Base-by-base conservation (phyloP, 805 yeast genomes). In the Teunomyces lycoperdinae region DNA sequence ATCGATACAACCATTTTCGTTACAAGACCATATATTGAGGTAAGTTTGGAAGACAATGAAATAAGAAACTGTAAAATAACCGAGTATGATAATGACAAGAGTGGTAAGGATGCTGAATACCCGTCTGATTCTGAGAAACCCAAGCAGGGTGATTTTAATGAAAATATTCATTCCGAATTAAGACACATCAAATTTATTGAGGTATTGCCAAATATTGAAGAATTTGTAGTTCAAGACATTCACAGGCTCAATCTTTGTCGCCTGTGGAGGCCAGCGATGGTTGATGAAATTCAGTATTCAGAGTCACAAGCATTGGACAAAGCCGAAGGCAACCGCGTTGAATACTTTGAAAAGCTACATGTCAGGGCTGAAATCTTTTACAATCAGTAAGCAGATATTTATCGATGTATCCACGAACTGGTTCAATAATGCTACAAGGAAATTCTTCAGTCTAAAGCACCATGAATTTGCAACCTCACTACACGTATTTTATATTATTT, bases 261-360 rank as follows among this genome's bases (percentile, higher is more conserved):
- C 66, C 3, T 66, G 71, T 46, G 69, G 67, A 65, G 62, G 35
- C 68, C 70, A 6, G 43, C 51, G 9, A 60, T 66, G 68, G 66
- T 63, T 13, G 70, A 64, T 38, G 68, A 64, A 33, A 34, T 66
- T 35, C 54, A 68, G 11, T 54, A 54, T 34, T 61, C 74, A 5
- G 76, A 82, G 3, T 71, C 77, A 0, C 54, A 67, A 40, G 60
- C 74, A 46, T 59, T 81, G 43, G 63, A 70, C 28, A 50, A 62
- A 29, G 27, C 43, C 4, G 48, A 56, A 17, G 60, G 71, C 13
- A 68, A 75, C 35, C 74, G 87, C 36, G 78, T 86, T 17, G 90
- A 84, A 51, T 83, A 82, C 56, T 83, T 73, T 59, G 95, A 88
- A 60, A 90, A 86, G 59, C 74, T 84, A 40, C 89, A 85, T 65